These are phyloP conservation scores for Aspergillus sp. DNA, from an alignment of 2,329 filamentous ascomycete genomes.

Conservation along the genomic window DNA sequence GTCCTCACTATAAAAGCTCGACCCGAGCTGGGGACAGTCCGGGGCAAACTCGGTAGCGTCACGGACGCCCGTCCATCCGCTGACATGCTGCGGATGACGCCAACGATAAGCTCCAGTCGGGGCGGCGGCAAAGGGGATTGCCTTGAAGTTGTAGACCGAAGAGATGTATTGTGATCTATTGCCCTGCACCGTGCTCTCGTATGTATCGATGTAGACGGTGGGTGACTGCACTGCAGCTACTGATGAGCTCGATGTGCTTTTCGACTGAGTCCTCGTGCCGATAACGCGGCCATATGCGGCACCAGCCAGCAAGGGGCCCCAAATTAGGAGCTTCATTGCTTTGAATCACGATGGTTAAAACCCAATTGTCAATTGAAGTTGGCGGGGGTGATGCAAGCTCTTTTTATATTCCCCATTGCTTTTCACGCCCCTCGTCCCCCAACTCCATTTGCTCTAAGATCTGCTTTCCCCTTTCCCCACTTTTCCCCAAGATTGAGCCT, in stretches of 20 bases:
- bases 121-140: slow-evolving; percentile 23
- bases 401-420: background rate
- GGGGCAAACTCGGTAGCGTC: slow-evolving; percentile 21
- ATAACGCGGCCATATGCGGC: background rate
- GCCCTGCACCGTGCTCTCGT: slow-evolving; percentile 24
- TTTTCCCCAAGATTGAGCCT: background rate
- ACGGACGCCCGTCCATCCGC: slow-evolving; percentile 13
- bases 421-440: background rate
- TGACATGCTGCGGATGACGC: background rate
- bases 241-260: background rate
- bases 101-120: slow-evolving; percentile 13
- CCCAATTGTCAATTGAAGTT: background rate
- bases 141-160: slow-evolving; percentile 22
- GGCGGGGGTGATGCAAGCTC: too few species aligned
- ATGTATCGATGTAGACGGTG: slow-evolving; percentile 10
- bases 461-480: background rate
- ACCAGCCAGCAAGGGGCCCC: background rate
- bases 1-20: slow-evolving; percentile 30
- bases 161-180: slow-evolving; percentile 23
- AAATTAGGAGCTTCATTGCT: background rate
- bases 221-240: background rate
- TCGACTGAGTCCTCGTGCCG: background rate
- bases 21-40: slow-evolving; percentile 36
- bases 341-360: background rate
- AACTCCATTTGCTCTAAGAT: background rate